Conservation (phyloP, 2,329 filamentous ascomycete species). For the Colletotrichum abscissum region DNA sequence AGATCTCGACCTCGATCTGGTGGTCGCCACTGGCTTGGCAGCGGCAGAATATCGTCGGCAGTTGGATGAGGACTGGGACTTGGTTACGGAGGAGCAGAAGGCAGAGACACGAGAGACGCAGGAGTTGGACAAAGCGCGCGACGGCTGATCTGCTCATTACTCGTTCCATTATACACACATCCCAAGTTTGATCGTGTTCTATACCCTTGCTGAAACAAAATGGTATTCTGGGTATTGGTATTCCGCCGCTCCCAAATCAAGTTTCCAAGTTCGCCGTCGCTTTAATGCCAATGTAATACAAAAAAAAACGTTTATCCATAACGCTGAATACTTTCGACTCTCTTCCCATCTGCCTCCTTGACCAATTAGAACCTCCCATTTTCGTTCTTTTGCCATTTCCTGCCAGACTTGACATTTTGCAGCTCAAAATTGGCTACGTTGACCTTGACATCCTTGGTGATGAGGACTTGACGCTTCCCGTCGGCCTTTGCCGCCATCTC, state of each 20-base stretch:
- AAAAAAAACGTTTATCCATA: neutral
- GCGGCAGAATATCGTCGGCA: slow-evolving; percentile 34
- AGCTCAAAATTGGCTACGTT: slow-evolving; percentile 5
- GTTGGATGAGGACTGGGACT: slow-evolving; percentile 26
- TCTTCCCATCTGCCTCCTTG: neutral
- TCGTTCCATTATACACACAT: neutral
- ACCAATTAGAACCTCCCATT: neutral
- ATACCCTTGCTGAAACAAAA: slow-evolving; percentile 20
- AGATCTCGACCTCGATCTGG: slow-evolving; percentile 31
- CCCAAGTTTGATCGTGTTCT: neutral
- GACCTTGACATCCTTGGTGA: neutral
- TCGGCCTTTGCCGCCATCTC: slow-evolving; percentile 27
- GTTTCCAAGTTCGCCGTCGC: neutral
- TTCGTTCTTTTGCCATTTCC: slow-evolving; percentile 10
- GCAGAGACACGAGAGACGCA: neutral
- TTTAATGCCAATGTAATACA: neutral
- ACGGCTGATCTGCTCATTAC: slow-evolving; percentile 10
- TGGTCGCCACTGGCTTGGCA: slow-evolving; percentile 33
- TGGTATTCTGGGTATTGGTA: neutral
- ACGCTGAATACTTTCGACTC: neutral
- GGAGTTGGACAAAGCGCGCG: neutral
- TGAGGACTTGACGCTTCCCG: slow-evolving; percentile 24
- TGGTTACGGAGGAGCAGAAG: neutral
- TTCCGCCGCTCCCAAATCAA: neutral
- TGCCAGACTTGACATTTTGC: slow-evolving; percentile 1